Base-by-base conservation (phyloP, 345 rosid species). In the Citrus cavaleriei region DNA sequence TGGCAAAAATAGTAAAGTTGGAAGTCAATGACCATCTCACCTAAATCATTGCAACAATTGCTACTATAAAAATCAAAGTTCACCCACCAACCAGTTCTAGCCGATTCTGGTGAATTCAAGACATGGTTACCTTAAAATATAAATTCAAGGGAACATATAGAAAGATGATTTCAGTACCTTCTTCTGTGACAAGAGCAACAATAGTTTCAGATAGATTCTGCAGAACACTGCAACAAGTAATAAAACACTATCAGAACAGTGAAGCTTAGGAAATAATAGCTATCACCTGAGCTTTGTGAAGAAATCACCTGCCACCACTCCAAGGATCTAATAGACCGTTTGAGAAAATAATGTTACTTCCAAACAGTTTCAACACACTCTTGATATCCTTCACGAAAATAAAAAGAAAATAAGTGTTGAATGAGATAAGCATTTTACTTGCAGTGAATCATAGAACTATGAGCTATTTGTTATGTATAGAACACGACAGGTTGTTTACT, bases 241-340 rank as follows among this genome's bases (percentile, higher is more conserved):
- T 28, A 35, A 77, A 80, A 42, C 73, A 73, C 76, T 57, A 80
- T 86, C 51, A 80, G 58, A 57, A 30, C 55, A 24, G 65, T 54
- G 18, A 32, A 75, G 12, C 49, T 34, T 59, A 63, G 62, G 51
- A 5, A 67, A 38, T 42, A 77, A 65, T 37, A 75, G 25, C 37
- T 10, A 54, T 58, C 24, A 42, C 49, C 61, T 68, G 74, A 73
- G 60, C 66, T 55, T 27, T 73, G 51, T 57, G 19, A 55, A 77
- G 68, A 72, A 65, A 74, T 82, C 77, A 95, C 99, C 98, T 80
- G 87, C 93, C 90, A 83, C 99, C 98, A 85, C 99, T 95, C 96
- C 98, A 95, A 51, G 99, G 99, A 92, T 95, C 97, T 82, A 92
- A 87, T 28, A 92, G 86, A 79, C 99, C 99, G 61, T 90, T 95